Evolutionary conservation across 768 basidiomycete genomes (phyloP), one percentile per base, ranked within the genome.

Genomic region (Leccinum aurantiacum): DNA sequence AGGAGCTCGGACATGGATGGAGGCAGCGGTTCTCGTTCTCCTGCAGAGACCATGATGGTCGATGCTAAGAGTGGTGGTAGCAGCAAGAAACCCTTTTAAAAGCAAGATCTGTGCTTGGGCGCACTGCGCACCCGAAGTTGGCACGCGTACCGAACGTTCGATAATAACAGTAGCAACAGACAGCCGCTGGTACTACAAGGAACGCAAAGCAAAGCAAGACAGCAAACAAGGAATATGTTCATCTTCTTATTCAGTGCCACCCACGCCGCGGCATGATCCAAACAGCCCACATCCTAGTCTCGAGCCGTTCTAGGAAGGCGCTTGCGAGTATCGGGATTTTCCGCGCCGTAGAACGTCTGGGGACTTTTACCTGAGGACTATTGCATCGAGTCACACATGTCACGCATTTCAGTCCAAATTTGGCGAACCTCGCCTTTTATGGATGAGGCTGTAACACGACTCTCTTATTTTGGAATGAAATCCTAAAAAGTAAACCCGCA

Each of bases 21-120:
- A 25, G 60, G 60, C 1, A 61, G 60, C 5, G 56, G 60, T 10
- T 44, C 41, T 44, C n/a, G 41, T 44, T n/a, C n/a, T 24, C 49
- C 60, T 37, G 35, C 9, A 8, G 56, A 22, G 10, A 27, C 19
- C 57, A 60, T 60, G 41, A 14, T 6, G 33, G 33, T 35, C 33
- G 33, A 35, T 35, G 33, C 13, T 35, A 35, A 33, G 5, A 33
- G 31, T 31, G 31, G 2, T 10, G 10, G 31, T 31, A 31, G 31
- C 10, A 33, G 31, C 31, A 33, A 33, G 11, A 33, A 33, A 35
- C 2, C 13, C 31, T 31, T 31, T 29, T 29, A 29, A 29, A 29
- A 29, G 33, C 11, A 33, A 33, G 33, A 11, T 33, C 33, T 2
- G 29, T 29, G 29, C 29, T 0, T 33, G 11, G 31, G 11, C 31